A percentile compares a stretch with the other conserved stretches of the same genome.
These are phyloP conservation scores for Spathaspora gorwiae DNA, from an alignment of 805 yeast species.

Conservation along the genomic window DNA sequence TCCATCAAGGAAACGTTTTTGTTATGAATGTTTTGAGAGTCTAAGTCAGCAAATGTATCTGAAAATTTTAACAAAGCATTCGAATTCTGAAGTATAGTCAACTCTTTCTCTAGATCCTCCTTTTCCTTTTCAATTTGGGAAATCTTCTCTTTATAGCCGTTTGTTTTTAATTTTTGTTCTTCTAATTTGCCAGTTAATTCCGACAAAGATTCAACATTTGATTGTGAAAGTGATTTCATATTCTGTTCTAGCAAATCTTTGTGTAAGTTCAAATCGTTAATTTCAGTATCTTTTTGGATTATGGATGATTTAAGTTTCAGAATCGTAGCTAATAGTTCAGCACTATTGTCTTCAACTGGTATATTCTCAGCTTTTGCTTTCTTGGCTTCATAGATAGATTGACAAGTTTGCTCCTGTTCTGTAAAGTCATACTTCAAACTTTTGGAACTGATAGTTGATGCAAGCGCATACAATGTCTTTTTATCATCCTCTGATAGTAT, in stretches of 20 bases:
- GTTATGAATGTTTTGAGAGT: slow-evolving; percentile 28
- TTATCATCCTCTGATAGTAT: too few relatives aligned
- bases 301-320: not conserved
- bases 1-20: slow-evolving; percentile 36
- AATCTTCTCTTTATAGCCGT: slow-evolving; percentile 16
- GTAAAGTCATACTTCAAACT: not conserved
- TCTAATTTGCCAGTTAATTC: slow-evolving; percentile 11
- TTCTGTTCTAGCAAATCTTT: slow-evolving; percentile 43
- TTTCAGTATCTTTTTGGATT: slow-evolving; percentile 18
- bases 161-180: slow-evolving; percentile 17
- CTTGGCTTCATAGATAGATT: not conserved
- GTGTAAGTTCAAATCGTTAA: slow-evolving; percentile 44
- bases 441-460: too few relatives aligned
- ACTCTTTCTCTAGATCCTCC: slow-evolving; percentile 20
- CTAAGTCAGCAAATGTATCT: slow-evolving; percentile 24
- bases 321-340: not conserved
- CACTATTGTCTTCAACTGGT: not conserved
- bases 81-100: slow-evolving; percentile 4
- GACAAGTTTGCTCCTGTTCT: not conserved
- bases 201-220: slow-evolving; percentile 21
- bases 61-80: slow-evolving; percentile 7
- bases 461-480: too few relatives aligned
- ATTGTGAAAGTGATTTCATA: slow-evolving; percentile 26
- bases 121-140: slow-evolving; percentile 18
- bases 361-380: not conserved